Evolutionary conservation across 257 asterid species (phyloP).

Genomic region (Paraleonurus japonicus): DNA sequence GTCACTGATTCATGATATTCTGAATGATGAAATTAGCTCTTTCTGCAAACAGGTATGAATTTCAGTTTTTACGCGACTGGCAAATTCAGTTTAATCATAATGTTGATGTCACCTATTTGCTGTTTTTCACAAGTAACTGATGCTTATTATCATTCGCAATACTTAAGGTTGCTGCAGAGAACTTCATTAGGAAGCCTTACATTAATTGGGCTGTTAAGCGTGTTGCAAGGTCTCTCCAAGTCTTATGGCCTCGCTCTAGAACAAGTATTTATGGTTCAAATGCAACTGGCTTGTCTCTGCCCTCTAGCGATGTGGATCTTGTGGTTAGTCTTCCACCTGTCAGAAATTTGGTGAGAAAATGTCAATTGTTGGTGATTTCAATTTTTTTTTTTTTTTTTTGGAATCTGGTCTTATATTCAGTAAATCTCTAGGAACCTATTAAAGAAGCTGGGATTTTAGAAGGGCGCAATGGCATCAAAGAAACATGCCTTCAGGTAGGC

Average conservation of each 20-base stretch:
- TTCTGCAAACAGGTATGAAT: slow-evolving; percentile 87
- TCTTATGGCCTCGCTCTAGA: slow-evolving; percentile 98
- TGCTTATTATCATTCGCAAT: slow-evolving; percentile 25
- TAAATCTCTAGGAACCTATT: slow-evolving; percentile 79
- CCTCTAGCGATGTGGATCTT: slow-evolving; percentile 97
- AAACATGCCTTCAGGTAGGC: slow-evolving; percentile 96
- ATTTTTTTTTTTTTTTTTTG: not conserved
- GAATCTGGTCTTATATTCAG: slow-evolving; percentile 18
- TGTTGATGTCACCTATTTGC: slow-evolving; percentile 11
- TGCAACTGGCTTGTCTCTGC: slow-evolving; percentile 95
- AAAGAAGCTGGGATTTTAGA: slow-evolving; percentile 99
- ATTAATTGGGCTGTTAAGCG: slow-evolving; percentile 99
- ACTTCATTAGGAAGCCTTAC: slow-evolving; percentile 78
- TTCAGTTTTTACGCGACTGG: not conserved
- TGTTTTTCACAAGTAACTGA: slow-evolving; percentile 24
- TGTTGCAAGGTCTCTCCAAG: slow-evolving; percentile 97
- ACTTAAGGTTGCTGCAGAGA: slow-evolving; percentile 86
- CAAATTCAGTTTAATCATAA: slow-evolving; percentile 14
- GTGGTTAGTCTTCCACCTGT: slow-evolving; percentile 98
- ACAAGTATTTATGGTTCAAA: slow-evolving; percentile 91
- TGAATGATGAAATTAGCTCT: slow-evolving; percentile 80
- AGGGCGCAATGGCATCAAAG: slow-evolving; percentile 98
- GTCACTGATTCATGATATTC: slow-evolving; percentile 59
- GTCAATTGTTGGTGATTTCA: not conserved
- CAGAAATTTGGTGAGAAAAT: slow-evolving; percentile 88